Percentiles rank a stretch among this genome's conserved stretches.
Evolutionary conservation across 2,329 filamentous ascomycete species (phyloP).

Genomic region (Gnomoniopsis sp.): DNA sequence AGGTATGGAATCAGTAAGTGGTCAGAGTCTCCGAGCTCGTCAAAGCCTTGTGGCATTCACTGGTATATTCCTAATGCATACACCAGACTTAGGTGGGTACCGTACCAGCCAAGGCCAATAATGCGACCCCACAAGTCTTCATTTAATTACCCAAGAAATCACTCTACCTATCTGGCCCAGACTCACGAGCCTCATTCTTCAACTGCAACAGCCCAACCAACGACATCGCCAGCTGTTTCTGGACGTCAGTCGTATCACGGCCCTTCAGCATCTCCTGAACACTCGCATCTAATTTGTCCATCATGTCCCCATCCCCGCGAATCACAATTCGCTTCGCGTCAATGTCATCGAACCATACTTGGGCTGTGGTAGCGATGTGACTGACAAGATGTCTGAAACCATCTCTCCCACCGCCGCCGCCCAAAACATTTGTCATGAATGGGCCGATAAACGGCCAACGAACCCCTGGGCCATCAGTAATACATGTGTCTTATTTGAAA

Average conservation of each 20-base stretch:
- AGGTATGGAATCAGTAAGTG: too few species aligned
- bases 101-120: too few species aligned
- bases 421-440: conserved; percentile 7
- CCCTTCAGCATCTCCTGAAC: conserved; percentile 3
- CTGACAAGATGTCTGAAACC: conserved; percentile 18
- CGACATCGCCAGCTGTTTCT: neutral
- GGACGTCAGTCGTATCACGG: neutral
- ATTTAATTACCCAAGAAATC: too few species aligned
- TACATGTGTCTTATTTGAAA: neutral
- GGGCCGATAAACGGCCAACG: conserved; percentile 22
- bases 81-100: too few species aligned
- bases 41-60: too few species aligned
- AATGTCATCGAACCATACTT: neutral
- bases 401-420: conserved; percentile 20
- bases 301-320: neutral
- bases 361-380: neutral
- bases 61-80: too few species aligned
- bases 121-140: too few species aligned
- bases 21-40: too few species aligned
- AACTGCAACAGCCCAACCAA: neutral
- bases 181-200: neutral
- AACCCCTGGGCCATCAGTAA: conserved; percentile 17
- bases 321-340: conserved; percentile 2
- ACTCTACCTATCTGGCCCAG: neutral
- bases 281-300: conserved; percentile 1